Percentiles rank a stretch among this genome's conserved stretches.
These are phyloP conservation scores for Austroboletus niveus DNA, from an alignment of 1,284 basidiomycete species.

Conservation along the genomic window DNA sequence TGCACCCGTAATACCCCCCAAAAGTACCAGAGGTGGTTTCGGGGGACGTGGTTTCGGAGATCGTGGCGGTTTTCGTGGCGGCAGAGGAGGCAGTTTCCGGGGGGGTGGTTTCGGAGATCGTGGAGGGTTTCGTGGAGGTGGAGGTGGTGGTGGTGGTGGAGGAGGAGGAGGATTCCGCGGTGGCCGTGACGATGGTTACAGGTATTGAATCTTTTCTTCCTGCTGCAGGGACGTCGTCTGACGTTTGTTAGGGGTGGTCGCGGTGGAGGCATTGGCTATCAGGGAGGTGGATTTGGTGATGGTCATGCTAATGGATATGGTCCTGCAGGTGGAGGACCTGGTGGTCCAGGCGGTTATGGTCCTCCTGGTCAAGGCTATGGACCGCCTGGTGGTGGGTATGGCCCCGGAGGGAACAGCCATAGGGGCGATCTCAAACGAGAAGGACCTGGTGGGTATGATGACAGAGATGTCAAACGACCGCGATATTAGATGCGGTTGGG, in stretches of 20 bases:
- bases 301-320: conserved; percentile 56
- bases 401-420: conserved; percentile 48
- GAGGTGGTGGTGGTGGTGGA: conserved; percentile 26
- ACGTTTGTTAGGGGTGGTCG: conserved; percentile 53
- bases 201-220: conserved; percentile 37
- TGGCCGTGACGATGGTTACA: conserved; percentile 50
- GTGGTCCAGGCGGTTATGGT: conserved; percentile 51
- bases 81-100: conserved; percentile 40
- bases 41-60: conserved; percentile 46
- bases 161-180: conserved; percentile 37
- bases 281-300: conserved; percentile 60
- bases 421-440: conserved; percentile 68
- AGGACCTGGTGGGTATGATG: conserved; percentile 71
- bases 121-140: conserved; percentile 36
- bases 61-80: conserved; percentile 42
- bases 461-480: conserved; percentile 77
- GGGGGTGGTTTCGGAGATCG: conserved; percentile 38
- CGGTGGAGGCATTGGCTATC: conserved; percentile 70
- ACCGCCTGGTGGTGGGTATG: conserved; percentile 35
- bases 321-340: conserved; percentile 41
- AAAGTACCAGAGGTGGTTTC: conserved; percentile 41
- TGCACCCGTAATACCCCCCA: conserved; percentile 24
- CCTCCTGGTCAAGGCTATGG: conserved; percentile 37
- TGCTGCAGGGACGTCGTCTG: conserved; percentile 22
- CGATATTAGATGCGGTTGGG: conserved; percentile 61